Conservation (phyloP, 1,139 yeast species). For the Nadsonia starkeyi-henricii region DNA sequence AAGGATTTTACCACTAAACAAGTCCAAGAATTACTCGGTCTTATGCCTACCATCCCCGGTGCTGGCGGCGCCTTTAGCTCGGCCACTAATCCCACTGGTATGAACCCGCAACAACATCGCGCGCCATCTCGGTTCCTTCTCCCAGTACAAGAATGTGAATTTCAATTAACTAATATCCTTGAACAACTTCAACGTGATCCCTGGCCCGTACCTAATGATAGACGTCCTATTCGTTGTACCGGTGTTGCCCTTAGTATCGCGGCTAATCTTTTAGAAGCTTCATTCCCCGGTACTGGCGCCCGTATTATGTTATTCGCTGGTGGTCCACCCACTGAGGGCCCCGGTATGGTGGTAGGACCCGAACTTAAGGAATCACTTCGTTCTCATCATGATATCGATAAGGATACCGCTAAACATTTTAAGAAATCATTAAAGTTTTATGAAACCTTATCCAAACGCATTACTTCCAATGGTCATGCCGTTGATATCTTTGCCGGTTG, state of each 20-base stretch:
- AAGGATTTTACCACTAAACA: conserved; percentile 72
- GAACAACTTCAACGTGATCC: conserved; percentile 75
- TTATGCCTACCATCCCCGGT: conserved; percentile 17
- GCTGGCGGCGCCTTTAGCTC: neutral
- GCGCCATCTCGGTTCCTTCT: conserved; percentile 56
- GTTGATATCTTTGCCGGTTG: conserved; percentile 91
- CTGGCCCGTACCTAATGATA: conserved; percentile 83
- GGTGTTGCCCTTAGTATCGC: conserved; percentile 90
- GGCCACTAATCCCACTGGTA: neutral
- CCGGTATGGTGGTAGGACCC: conserved; percentile 87
- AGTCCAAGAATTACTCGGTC: conserved; percentile 59
- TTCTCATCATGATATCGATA: conserved; percentile 85
- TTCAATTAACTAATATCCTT: conserved; percentile 66
- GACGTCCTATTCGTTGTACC: conserved; percentile 82
- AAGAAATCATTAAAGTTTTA: conserved; percentile 76
- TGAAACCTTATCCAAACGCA: conserved; percentile 57
- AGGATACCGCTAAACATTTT: conserved; percentile 61
- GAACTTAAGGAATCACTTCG: conserved; percentile 92
- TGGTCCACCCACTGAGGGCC: conserved; percentile 91
- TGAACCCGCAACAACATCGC: conserved; percentile 15
- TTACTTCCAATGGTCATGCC: conserved; percentile 59
- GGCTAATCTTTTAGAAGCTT: conserved; percentile 62
- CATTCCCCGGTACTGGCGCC: conserved; percentile 85
- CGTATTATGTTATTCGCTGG: conserved; percentile 83
- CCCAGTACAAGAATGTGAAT: conserved; percentile 79